Evolutionary conservation across 2,329 filamentous ascomycete species (phyloP), one percentile per base, ranked within the genome.

Genomic region (Cercospora sp.): DNA sequence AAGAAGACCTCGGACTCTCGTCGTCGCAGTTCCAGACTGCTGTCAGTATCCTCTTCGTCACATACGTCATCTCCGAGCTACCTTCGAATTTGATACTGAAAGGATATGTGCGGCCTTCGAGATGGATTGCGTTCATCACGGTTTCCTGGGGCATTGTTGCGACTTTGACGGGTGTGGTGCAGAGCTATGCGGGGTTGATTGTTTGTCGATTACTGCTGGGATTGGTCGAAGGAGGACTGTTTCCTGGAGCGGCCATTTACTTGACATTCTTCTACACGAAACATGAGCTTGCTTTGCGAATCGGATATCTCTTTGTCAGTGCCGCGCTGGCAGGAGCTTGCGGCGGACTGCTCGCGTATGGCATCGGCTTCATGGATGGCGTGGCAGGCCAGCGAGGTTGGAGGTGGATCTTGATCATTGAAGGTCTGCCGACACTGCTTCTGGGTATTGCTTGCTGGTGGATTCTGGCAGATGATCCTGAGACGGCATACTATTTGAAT

Each of bases 241-340:
- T 92, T 71, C 90, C 90, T 0, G 90, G 90, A 0, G 68, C 91
- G 71, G 88, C 86, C 5, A 80, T 90, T 18, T 92, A 92, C 72
- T 83, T 93, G 18, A 92, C 90, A 0, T 86, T 92, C 71, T 93
- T 92, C 82, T 93, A 93, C 80, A 90, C 88, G 58, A 90, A 90
- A 75, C 84, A 85, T 30, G 91, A 93, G 78, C 85, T 93, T 1
- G 90, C 90, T 4, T 80, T 92, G 51, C 87, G 91, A 2, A 88
- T 92, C 3, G 90, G 89, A 1, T 92, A 91, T 72, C 83, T 93
- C 0, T 92, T 93, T 75, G 88, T 90, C 61, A 87, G 85, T 53
- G 86, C 90, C 1, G 90, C 91, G 1, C 82, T 92, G 3, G 90
- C 90, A 0, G 91, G 91, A 2, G 91, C 89, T 1, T 85, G 88